Percentiles rank a stretch among this genome's conserved stretches.
Conservation (phyloP, 208 protist species). For the Trypanosomatidae sp. region DNA sequence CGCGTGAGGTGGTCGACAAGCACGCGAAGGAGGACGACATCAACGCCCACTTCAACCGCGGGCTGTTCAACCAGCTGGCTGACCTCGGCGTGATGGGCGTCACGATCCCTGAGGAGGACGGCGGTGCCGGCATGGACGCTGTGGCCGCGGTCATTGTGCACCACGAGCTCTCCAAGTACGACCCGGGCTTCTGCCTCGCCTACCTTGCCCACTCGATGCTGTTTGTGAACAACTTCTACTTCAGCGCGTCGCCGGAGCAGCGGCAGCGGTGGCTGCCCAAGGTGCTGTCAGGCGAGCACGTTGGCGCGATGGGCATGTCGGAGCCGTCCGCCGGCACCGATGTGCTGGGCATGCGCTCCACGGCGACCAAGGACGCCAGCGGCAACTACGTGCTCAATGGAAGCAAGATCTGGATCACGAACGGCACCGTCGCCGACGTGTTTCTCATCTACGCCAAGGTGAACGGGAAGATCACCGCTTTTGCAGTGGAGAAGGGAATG, state of each 20-base stretch:
- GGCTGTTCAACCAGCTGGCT: slow-evolving; percentile 93
- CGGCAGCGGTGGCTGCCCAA: slow-evolving; percentile 90
- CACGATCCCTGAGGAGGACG: slow-evolving; percentile 91
- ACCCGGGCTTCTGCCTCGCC: slow-evolving; percentile 78
- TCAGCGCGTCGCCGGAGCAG: slow-evolving; percentile 86
- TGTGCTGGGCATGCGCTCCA: slow-evolving; percentile 95
- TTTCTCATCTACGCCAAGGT: slow-evolving; percentile 97
- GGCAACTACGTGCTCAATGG: slow-evolving; percentile 93
- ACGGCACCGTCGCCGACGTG: slow-evolving; percentile 95
- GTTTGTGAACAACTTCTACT: slow-evolving; percentile 86
- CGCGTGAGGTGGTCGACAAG: slow-evolving; percentile 53
- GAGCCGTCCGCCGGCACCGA: slow-evolving; percentile 95
- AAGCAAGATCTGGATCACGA: slow-evolving; percentile 98
- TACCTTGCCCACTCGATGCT: slow-evolving; percentile 84
- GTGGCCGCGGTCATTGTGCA: slow-evolving; percentile 76
- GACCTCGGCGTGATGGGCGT: slow-evolving; percentile 96
- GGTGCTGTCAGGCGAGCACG: slow-evolving; percentile 93
- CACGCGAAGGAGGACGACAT: slow-evolving; percentile 58
- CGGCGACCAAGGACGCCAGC: slow-evolving; percentile 71
- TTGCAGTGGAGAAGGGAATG: slow-evolving; percentile 55
- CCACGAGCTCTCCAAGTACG: slow-evolving; percentile 80
- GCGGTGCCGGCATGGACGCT: slow-evolving; percentile 88
- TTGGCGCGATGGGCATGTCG: slow-evolving; percentile 97
- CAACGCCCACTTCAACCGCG: slow-evolving; percentile 61
- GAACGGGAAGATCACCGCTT: slow-evolving; percentile 72